These are phyloP conservation scores for Beauveria australis DNA, from an alignment of 2,329 filamentous ascomycete genomes.

Conservation along the genomic window DNA sequence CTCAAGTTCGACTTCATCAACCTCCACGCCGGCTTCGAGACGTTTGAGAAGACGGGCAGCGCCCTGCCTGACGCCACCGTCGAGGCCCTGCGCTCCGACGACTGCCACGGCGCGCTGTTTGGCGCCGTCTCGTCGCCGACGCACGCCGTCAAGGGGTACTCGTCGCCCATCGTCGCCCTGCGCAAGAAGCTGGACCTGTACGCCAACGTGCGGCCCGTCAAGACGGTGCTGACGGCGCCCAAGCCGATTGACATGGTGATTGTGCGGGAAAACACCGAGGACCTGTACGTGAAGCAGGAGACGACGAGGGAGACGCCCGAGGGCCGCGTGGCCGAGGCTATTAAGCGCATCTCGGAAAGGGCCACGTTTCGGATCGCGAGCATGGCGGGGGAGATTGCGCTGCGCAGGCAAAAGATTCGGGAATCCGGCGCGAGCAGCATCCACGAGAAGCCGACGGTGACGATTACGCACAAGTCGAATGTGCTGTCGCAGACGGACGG, in stretches of 20 bases:
- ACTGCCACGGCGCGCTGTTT: conserved; percentile 94
- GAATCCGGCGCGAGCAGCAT: conserved; percentile 40
- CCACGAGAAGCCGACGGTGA: conserved; percentile 68
- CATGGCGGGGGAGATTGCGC: conserved; percentile 91
- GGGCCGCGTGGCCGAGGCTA: conserved; percentile 84
- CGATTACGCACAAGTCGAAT: conserved; percentile 97
- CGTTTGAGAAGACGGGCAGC: conserved; percentile 80
- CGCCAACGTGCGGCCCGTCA: conserved; percentile 95
- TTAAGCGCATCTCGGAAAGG: conserved; percentile 89
- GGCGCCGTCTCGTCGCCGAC: conserved; percentile 91
- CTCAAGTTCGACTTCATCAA: conserved; percentile 92
- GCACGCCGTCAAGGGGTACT: conserved; percentile 87
- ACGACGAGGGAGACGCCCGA: conserved; percentile 67
- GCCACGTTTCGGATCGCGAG: conserved; percentile 79
- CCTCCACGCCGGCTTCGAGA: conserved; percentile 87
- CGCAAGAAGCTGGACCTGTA: conserved; percentile 93
- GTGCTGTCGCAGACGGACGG: conserved; percentile 95
- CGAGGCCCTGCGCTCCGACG: conserved; percentile 66
- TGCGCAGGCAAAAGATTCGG: conserved; percentile 76
- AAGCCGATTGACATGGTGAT: conserved; percentile 90
- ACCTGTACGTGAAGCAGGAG: conserved; percentile 97
- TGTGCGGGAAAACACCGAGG: conserved; percentile 97
- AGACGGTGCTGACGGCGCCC: conserved; percentile 59
- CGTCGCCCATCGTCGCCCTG: conserved; percentile 89
- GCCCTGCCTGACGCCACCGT: conserved; percentile 89